Percentiles rank a stretch among this genome's conserved stretches.
Evolutionary conservation across 1,284 basidiomycete genomes (phyloP).

Genomic region (Mrakiaceae sp.): DNA sequence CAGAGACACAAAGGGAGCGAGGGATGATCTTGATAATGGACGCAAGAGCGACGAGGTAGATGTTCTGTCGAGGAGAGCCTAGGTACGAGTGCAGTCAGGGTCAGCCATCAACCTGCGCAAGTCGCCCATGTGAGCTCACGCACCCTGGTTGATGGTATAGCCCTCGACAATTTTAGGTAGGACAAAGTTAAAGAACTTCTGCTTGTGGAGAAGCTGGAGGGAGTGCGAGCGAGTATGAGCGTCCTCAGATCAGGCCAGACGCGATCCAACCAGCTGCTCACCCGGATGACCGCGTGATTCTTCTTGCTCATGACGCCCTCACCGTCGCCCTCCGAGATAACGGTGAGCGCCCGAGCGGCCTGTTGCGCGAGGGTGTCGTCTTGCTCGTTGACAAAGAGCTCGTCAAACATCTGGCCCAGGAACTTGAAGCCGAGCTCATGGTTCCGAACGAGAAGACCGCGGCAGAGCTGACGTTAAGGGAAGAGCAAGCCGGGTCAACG

Average conservation of each 20-base stretch:
- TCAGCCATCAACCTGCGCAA: slow-evolving; percentile 26
- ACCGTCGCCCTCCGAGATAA: slow-evolving; percentile 43
- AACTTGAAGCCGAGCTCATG: slow-evolving; percentile 49
- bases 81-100: not conserved
- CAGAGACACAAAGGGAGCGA: slow-evolving; percentile 52
- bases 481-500: not conserved
- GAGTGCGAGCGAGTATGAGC: not conserved
- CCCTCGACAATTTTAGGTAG: slow-evolving; percentile 65
- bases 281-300: slow-evolving; percentile 65
- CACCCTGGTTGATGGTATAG: slow-evolving; percentile 30
- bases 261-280: slow-evolving; percentile 26
- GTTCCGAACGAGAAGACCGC: slow-evolving; percentile 63
- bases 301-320: slow-evolving; percentile 59
- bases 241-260: not conserved
- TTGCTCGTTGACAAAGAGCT: slow-evolving; percentile 40
- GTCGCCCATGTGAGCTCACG: slow-evolving; percentile 20
- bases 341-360: slow-evolving; percentile 61
- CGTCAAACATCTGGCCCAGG: slow-evolving; percentile 52
- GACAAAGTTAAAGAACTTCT: slow-evolving; percentile 65
- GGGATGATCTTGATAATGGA: slow-evolving; percentile 72
- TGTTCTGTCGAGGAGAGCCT: slow-evolving; percentile 47
- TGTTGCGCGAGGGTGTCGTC: slow-evolving; percentile 43
- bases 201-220: slow-evolving; percentile 63
- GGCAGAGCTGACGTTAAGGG: slow-evolving; percentile 47
- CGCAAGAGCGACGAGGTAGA: slow-evolving; percentile 74